Conservation (phyloP, 2,329 filamentous ascomycete species). For the Fusarium siculi region DNA sequence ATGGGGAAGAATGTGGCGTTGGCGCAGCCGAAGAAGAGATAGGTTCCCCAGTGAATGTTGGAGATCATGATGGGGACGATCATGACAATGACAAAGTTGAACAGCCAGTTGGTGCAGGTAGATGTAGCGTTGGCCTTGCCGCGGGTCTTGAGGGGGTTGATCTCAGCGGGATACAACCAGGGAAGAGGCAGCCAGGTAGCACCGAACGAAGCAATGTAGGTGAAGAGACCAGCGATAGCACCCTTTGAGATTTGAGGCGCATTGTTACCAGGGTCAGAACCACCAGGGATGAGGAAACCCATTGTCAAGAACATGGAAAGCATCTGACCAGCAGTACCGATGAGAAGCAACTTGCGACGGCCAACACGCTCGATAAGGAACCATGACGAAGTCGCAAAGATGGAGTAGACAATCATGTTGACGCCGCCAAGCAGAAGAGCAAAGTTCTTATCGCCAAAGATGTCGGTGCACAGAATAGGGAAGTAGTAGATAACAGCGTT, state of each 20-base stretch:
- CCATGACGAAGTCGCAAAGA: constrained; percentile 66
- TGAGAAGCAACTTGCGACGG: constrained; percentile 58
- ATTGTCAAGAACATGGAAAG: constrained; percentile 71
- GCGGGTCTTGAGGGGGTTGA: constrained; percentile 61
- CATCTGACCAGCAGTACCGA: constrained; percentile 59
- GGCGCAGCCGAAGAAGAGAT: constrained; percentile 61
- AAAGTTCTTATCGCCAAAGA: constrained; percentile 51
- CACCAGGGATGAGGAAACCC: constrained; percentile 72
- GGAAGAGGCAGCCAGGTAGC: constrained; percentile 73
- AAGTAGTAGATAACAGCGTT: constrained; percentile 71
- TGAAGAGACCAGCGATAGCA: constrained; percentile 73
- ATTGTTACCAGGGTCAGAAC: constrained; percentile 46
- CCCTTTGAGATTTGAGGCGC: constrained; percentile 68
- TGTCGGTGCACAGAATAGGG: constrained; percentile 62
- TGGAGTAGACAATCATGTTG: constrained; percentile 66
- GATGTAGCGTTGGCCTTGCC: constrained; percentile 63
- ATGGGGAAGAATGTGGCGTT: constrained; percentile 63
- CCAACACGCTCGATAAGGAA: constrained; percentile 61
- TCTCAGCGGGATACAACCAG: constrained; percentile 67
- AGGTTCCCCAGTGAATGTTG: constrained; percentile 64
- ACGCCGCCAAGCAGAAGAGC: constrained; percentile 62
- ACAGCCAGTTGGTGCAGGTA: constrained; percentile 70
- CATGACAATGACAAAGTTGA: constrained; percentile 64
- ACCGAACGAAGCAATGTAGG: constrained; percentile 76
- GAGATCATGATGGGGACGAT: constrained; percentile 72